Base-by-base conservation (phyloP, 2,329 filamentous ascomycete genomes). In the Didymella pomorum region DNA sequence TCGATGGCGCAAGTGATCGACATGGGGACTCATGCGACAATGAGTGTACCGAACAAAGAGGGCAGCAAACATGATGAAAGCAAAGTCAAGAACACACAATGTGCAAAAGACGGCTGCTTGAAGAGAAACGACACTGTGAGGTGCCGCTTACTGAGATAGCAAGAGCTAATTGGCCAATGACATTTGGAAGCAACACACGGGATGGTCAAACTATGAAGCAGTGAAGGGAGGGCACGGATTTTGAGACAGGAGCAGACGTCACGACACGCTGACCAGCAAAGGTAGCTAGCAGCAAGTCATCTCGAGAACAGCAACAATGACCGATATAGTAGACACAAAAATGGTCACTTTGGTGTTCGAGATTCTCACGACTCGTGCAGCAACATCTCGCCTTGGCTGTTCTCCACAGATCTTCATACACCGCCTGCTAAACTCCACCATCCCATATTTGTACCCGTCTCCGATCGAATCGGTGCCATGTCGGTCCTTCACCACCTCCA, bases 401-500 rank as follows among this genome's bases (percentile, higher is more conserved):
- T 46, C 53, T 41, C 53, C 53, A 46, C 41, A 51, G 29, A 46
- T 50, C 39, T 35, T 12, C 44, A 43, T 48, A 48, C 52, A 35
- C 31, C 31, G 31, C 35, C 35, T 39, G 35, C 35, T 4, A 12
- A 18, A 39, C 35, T 39, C 35, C n/a, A 35, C 31, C 31, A 35
- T 35, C 31, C 16, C 16, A 39, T 18, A 39, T 20, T 20, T 1
- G 35, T 39, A 20, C 9, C 35, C 35, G 8, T 11, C n/a, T 39
- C 35, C 35, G 31, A 39, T 39, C 35, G 18, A 20, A 39, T 39
- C 35, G 35, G 35, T 39, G 9, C 53, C n/a, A 44, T 12, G 14
- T 56, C 53, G 53, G 53, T 51, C 53, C 53, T 56, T 56, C 25
- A 44, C 43, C n/a, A 39, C 44, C 42, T 41, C 46, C 41, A 31